A percentile compares a stretch with the other conserved stretches of the same genome.
phyloP scores from a whole-genome alignment of 805 yeast genomes.

The Yarrowia deformans region DNA sequence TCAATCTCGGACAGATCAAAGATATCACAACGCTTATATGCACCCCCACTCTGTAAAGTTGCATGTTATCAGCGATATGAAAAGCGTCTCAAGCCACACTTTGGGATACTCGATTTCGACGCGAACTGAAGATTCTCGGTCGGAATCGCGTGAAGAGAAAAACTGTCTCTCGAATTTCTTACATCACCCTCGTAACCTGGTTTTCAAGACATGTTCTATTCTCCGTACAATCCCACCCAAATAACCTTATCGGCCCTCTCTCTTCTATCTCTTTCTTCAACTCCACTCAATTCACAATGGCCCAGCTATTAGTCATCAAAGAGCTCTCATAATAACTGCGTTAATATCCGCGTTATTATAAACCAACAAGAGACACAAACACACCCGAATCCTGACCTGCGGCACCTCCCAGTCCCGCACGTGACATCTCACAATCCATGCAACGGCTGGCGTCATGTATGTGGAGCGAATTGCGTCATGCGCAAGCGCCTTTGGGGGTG shows the following conservation, averaged over 20 bases:
- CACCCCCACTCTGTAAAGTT: background rate
- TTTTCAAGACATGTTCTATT: background rate
- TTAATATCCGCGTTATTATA: too few relatives aligned
- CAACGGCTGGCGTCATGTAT: constrained; percentile 22
- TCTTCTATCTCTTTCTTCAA: background rate
- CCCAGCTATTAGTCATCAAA: background rate
- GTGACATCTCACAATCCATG: constrained; percentile 35
- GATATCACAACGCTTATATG: background rate
- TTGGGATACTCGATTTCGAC: background rate
- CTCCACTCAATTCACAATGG: too few relatives aligned
- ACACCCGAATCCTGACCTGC: background rate
- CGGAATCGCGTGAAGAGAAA: background rate
- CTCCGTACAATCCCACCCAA: background rate
- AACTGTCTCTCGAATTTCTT: background rate
- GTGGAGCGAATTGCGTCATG: constrained; percentile 2
- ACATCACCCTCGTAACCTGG: background rate
- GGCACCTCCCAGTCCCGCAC: background rate
- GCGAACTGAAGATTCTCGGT: too few relatives aligned
- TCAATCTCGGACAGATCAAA: too few relatives aligned
- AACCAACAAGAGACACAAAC: background rate
- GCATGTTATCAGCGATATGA: background rate
- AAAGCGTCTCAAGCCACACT: constrained; percentile 6
- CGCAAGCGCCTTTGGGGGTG: background rate
- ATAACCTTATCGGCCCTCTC: background rate
- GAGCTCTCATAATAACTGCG: background rate